Conservation (phyloP, 345 rosid genomes). For the Citrus sinensis region DVS_A1.0 CM039164.1:1957501-1958000, state of each 20-base stretch:
- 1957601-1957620: not conserved
- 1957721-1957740: not conserved
- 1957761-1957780: not conserved
- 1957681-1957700: not conserved
- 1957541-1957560: not conserved
- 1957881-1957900: not conserved
- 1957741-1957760: not conserved
- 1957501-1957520: not conserved
- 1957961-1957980: too few species aligned
- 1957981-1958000: not conserved
- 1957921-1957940: not conserved
- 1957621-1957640: not conserved
- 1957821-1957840: constrained; percentile 9
- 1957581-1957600: not conserved
- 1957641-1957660: not conserved
- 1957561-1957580: not conserved
- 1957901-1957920: not conserved
- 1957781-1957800: not conserved
- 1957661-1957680: not conserved
- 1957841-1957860: not conserved
- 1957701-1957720: not conserved
- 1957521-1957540: too few species aligned
- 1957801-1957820: not conserved
- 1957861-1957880: not conserved
- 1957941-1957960: not conserved